Base-by-base conservation (phyloP, 345 rosid species). In the Aquilaria yunnanensis region DNA sequence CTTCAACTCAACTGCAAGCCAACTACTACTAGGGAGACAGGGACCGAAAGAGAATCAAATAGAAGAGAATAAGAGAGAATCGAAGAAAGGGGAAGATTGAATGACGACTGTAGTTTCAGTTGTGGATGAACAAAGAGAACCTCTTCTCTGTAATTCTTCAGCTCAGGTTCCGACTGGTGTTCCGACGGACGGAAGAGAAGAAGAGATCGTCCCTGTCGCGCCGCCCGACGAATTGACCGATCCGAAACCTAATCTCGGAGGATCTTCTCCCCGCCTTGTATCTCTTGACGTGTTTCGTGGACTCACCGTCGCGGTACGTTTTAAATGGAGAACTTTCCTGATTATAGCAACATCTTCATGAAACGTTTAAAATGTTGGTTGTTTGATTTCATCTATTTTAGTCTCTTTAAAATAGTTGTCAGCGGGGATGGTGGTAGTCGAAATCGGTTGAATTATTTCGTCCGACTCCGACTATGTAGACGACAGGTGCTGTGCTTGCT, bases 261-360 rank as follows among this genome's bases (percentile, higher is more conserved):
- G 3, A 59, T 64, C 69, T 9, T 43, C 54, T 73, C 84, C 68
- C 67, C 83, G 84, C 51, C 80, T 84, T 48, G 54, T 66, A 2
- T 84, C 83, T 49, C 84, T 84, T 55, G 83, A 84, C 72, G 83
- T 79, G 56, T 79, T 79, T 65, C 84, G 86, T 43, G 89, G 89
- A 37, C 84, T 84, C 69, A 75, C 86, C 60, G 74, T 84, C 66
- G 86, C 78, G 41, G 84, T 81, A 73, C 31, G 72, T 34, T 32
- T 3, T 67, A 14, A 8, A 8, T 5, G 37, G 54, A 8, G 41
- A 43, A 3, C 1, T 53, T 64, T 32, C 31, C 16, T 65, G 6
- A 2, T 14, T 13, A 8, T 45, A 12, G 30, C 45, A 58, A 34
- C 23, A 14, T 1, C 5, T 4, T 5, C 43, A 37, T 9, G 43